Conservation (phyloP, 108 stramenopile genomes). For the Chaetoceros muelleri region DNA sequence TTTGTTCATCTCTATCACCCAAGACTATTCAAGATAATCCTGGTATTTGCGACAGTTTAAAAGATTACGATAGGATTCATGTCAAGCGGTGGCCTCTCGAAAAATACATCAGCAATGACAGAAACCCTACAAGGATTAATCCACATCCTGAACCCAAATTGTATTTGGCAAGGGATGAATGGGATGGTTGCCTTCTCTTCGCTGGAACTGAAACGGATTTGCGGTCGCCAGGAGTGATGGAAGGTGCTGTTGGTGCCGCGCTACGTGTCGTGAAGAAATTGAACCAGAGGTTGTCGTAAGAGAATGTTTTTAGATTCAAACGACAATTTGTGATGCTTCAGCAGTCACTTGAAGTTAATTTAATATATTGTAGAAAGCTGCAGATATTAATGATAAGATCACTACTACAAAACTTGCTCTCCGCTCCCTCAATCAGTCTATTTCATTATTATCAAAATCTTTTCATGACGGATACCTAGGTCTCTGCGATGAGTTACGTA, state of each 20-base stretch:
- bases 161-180: constrained; percentile 28
- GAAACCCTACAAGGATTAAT: constrained; percentile 18
- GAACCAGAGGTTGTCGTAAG: no score
- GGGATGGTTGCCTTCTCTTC: constrained; percentile 34
- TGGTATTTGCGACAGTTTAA: constrained; percentile 1
- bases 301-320: no score
- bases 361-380: no score
- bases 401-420: no score
- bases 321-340: no score
- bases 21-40: not conserved
- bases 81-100: constrained; percentile 38
- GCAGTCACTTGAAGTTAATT: no score
- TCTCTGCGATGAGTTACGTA: no score
- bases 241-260: constrained; percentile 46
- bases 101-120: constrained; percentile 32
- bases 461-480: no score
- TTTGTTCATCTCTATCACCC: not conserved
- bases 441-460: no score
- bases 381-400: no score
- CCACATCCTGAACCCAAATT: constrained; percentile 34
- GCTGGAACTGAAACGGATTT: constrained; percentile 48
- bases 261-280: constrained; percentile 23
- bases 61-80: not conserved
- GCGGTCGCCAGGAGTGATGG: constrained; percentile 51
- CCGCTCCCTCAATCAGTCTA: no score